Percentiles rank a stretch among this genome's conserved stretches.
Evolutionary conservation across 805 yeast species (phyloP).

Genomic region (Ogataea nonfermentans): DNA sequence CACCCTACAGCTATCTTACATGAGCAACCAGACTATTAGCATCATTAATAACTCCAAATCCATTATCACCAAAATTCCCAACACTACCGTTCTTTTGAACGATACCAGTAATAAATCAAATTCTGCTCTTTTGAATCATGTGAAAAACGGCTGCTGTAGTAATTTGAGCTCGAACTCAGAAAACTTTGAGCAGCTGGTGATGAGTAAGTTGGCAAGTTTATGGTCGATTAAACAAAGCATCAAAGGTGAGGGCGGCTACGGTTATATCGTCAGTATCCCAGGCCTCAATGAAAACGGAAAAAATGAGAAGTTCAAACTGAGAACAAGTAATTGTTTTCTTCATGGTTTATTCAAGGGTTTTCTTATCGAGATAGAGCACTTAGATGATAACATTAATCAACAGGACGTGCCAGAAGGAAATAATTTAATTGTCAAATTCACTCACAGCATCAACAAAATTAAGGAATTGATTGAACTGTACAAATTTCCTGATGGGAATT

Average conservation of each 20-base stretch:
- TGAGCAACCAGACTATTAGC: constrained; percentile 45
- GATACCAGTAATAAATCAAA: constrained; percentile 17
- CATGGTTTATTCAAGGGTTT: constrained; percentile 76
- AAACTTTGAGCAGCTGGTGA: constrained; percentile 53
- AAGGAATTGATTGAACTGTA: constrained; percentile 32
- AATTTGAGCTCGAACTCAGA: constrained; percentile 39
- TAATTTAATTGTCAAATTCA: constrained; percentile 32
- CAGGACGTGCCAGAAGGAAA: constrained; percentile 23
- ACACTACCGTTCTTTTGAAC: constrained; percentile 15
- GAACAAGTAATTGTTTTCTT: constrained; percentile 68
- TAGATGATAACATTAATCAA: constrained; percentile 24
- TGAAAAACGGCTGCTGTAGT: constrained; percentile 49
- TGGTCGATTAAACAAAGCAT: constrained; percentile 71
- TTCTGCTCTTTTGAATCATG: constrained; percentile 29
- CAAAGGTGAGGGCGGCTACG: constrained; percentile 73
- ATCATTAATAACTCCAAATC: constrained; percentile 45
- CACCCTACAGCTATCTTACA: constrained; percentile 50
- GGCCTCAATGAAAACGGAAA: constrained; percentile 13
- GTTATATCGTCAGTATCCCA: constrained; percentile 49
- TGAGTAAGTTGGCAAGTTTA: constrained; percentile 58
- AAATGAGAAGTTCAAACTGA: constrained; percentile 48
- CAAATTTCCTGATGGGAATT: constrained; percentile 36
- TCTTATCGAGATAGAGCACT: constrained; percentile 55
- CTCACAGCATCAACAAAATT: constrained; percentile 34
- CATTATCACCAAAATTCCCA: constrained; percentile 32